These are phyloP conservation scores for Pythium folliculosum DNA, from an alignment of 352 stramenopile genomes.

Conservation along the genomic window DNA sequence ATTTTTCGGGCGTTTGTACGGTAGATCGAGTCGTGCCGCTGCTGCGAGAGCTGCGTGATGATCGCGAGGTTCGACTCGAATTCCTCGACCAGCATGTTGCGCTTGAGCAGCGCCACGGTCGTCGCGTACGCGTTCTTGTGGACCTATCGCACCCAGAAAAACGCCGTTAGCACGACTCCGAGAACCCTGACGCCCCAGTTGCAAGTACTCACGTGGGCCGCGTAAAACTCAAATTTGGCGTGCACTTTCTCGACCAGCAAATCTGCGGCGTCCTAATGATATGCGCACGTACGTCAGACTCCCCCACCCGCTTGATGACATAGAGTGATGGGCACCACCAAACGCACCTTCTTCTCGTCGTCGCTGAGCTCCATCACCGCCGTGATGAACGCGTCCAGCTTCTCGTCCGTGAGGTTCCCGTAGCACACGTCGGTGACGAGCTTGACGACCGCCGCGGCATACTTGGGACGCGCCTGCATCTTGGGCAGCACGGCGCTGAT, in stretches of 20 bases:
- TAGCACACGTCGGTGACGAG: conserved; percentile 87
- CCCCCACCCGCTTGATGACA: too few relatives aligned
- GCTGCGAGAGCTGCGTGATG: conserved; percentile 85
- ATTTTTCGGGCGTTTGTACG: conserved; percentile 79
- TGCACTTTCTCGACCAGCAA: conserved; percentile 85
- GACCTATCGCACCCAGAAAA: conserved; percentile 38
- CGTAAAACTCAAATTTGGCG: conserved; percentile 84
- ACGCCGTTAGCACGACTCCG: not conserved
- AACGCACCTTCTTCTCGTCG: conserved; percentile 72
- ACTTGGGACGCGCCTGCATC: conserved; percentile 55
- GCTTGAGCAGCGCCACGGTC: conserved; percentile 72
- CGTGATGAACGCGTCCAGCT: conserved; percentile 66
- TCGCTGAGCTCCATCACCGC: conserved; percentile 67
- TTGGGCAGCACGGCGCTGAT: conserved; percentile 78
- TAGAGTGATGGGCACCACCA: too few relatives aligned
- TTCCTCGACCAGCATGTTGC: conserved; percentile 76
- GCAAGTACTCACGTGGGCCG: conserved; percentile 47
- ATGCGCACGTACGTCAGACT: too few relatives aligned
- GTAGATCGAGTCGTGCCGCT: conserved; percentile 84
- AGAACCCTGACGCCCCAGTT: too few relatives aligned
- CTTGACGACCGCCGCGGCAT: conserved; percentile 63
- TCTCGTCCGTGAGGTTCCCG: conserved; percentile 69
- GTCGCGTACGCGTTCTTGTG: conserved; percentile 76
- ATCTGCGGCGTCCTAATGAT: conserved; percentile 64
- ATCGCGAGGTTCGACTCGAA: conserved; percentile 78